phyloP scores from a whole-genome alignment of 495 filamentous ascomycete species.

The Cercophora scortea region DNA sequence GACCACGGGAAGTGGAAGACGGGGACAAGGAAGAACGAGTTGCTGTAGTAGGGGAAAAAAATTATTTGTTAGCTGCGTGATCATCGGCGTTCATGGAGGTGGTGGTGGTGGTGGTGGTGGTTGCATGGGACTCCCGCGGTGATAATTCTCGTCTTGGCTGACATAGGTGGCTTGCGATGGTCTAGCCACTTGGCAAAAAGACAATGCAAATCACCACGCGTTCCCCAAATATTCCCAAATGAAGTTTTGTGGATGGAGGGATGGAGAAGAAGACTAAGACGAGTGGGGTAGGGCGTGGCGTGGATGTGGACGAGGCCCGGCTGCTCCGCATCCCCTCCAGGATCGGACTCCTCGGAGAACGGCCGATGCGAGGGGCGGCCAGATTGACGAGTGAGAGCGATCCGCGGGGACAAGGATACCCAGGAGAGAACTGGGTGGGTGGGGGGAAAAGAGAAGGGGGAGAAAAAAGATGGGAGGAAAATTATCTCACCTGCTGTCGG shows the following conservation, averaged over 20 bases:
- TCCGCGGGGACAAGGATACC: not conserved
- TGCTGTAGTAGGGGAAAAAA: conserved; percentile 26
- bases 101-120: too few species aligned
- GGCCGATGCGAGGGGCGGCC: too few species aligned
- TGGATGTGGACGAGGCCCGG: not conserved
- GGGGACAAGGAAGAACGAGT: conserved; percentile 93
- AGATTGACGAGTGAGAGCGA: not conserved
- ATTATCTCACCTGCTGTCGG: conserved; percentile 63
- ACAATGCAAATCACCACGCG: not conserved
- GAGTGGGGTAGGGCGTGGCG: not conserved
- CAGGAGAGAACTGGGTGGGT: not conserved
- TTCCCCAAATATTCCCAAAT: not conserved
- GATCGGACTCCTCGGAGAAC: too few species aligned
- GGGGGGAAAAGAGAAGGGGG: not conserved
- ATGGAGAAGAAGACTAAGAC: not conserved
- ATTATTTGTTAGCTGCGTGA: conserved; percentile 1
- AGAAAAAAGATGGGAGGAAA: not conserved
- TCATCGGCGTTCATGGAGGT: not conserved
- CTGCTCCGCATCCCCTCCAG: too few species aligned
- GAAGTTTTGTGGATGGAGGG: not conserved
- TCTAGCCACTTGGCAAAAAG: conserved; percentile 10
- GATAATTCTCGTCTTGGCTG: conserved; percentile 1
- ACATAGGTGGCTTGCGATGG: conserved; percentile 16
- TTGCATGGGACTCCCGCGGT: too few species aligned
- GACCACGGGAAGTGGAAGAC: conserved; percentile 98